Conservation (phyloP, 2,329 filamentous ascomycete species). For the Helotiales sp. region DNA sequence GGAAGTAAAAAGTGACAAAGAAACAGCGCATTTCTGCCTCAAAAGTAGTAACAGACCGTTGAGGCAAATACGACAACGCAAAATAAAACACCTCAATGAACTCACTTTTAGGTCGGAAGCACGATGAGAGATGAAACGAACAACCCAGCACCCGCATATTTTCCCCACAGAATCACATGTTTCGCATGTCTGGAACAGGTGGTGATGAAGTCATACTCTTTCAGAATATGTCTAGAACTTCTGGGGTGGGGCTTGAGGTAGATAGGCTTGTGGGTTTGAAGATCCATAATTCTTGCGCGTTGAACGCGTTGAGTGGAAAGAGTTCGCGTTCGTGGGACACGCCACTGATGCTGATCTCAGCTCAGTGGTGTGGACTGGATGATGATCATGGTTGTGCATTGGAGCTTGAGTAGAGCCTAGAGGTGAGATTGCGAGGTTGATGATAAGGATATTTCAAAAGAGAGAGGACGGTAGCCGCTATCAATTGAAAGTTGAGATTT, state of each 20-base stretch:
- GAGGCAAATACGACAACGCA: neutral
- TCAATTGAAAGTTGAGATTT: neutral
- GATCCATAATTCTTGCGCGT: neutral
- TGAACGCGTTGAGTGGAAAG: neutral
- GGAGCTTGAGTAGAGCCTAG: no score
- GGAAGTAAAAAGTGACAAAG: neutral
- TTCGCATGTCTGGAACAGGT: neutral
- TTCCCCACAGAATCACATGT: no score
- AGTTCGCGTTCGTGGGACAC: neutral
- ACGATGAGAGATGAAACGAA: no score
- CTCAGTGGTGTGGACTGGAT: neutral
- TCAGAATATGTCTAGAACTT: neutral
- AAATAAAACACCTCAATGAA: no score
- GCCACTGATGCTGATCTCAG: neutral
- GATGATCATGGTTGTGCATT: no score
- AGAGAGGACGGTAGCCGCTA: neutral
- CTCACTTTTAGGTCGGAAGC: no score
- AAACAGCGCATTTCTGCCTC: neutral
- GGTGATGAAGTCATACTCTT: neutral
- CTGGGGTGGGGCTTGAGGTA: neutral
- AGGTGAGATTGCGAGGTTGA: neutral
- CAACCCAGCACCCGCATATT: no score
- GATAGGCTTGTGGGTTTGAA: neutral
- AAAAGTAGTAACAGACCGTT: neutral
- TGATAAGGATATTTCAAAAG: neutral